These are phyloP conservation scores for Myxozyma geophila DNA, from an alignment of 805 yeast species.

Conservation along the genomic window DNA sequence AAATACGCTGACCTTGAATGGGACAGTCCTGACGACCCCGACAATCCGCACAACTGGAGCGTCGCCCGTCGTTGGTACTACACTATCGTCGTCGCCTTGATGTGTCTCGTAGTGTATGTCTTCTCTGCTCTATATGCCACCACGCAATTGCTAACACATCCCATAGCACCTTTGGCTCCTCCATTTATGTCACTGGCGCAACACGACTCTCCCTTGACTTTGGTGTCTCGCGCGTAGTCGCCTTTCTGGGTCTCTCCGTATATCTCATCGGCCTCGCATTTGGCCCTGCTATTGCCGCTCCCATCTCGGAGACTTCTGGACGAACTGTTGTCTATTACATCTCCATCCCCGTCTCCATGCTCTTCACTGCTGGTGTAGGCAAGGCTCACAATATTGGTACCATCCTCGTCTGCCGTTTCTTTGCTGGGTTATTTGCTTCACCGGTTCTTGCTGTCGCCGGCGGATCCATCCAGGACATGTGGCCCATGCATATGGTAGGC, in stretches of 20 bases:
- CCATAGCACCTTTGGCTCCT: constrained; percentile 65
- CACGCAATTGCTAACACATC: background rate
- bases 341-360: constrained; percentile 45
- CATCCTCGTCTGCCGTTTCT: constrained; percentile 69
- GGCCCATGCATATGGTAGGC: constrained; percentile 68
- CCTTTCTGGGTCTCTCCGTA: constrained; percentile 59
- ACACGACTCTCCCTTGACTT: constrained; percentile 56
- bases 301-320: constrained; percentile 71
- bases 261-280: constrained; percentile 69
- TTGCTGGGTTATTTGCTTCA: constrained; percentile 76
- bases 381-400: constrained; percentile 63
- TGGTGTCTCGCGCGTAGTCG: constrained; percentile 63
- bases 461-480: constrained; percentile 76
- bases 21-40: constrained; percentile 45
- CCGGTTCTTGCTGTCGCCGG: constrained; percentile 89
- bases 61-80: constrained; percentile 47
- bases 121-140: no score
- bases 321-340: constrained; percentile 59
- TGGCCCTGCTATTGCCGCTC: constrained; percentile 51
- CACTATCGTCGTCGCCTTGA: constrained; percentile 42
- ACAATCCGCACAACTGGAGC: constrained; percentile 48
- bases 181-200: constrained; percentile 69
- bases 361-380: constrained; percentile 38
- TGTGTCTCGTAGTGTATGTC: constrained; percentile 34
- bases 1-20: constrained; percentile 26